phyloP scores from a whole-genome alignment of 129 eudicot species.

The Escallonia rubra region DNA sequence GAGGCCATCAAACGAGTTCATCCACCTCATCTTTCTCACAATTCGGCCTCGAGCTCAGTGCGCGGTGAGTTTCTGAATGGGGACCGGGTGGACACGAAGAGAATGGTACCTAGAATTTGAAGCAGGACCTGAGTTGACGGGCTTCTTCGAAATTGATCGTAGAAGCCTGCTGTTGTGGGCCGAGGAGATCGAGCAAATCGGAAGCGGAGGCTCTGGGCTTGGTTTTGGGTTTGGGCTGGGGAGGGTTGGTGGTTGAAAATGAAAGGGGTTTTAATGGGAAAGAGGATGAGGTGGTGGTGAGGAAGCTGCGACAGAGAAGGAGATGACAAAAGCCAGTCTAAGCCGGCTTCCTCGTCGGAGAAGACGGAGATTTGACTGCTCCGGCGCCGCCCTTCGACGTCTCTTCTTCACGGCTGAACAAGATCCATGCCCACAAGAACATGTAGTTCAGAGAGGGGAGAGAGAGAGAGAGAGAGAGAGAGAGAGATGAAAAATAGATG shows the following conservation, averaged over 20 bases:
- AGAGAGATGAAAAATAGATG: too few relatives aligned
- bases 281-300: conserved; percentile 5
- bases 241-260: too few relatives aligned
- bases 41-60: conserved; percentile 21
- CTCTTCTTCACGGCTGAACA: too few relatives aligned
- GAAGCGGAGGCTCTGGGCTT: conserved; percentile 47
- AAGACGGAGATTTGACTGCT: too few relatives aligned
- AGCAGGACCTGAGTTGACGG: conserved; percentile 53
- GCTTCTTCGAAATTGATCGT: conserved; percentile 42
- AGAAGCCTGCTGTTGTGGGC: conserved; percentile 57
- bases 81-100: conserved; percentile 1
- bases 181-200: conserved; percentile 70
- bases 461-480: too few relatives aligned
- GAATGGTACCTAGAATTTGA: conserved; percentile 82
- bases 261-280: neutral
- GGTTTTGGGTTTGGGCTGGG: too few relatives aligned
- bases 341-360: too few relatives aligned
- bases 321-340: too few relatives aligned
- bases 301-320: too few relatives aligned
- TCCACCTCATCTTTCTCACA: conserved; percentile 25
- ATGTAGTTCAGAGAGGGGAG: too few relatives aligned
- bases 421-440: too few relatives aligned
- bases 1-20: conserved; percentile 77
- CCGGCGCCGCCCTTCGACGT: too few relatives aligned
- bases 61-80: neutral